Evolutionary conservation across 2,329 filamentous ascomycete species (phyloP).

Genomic region (Diaporthe ampelina): DNA sequence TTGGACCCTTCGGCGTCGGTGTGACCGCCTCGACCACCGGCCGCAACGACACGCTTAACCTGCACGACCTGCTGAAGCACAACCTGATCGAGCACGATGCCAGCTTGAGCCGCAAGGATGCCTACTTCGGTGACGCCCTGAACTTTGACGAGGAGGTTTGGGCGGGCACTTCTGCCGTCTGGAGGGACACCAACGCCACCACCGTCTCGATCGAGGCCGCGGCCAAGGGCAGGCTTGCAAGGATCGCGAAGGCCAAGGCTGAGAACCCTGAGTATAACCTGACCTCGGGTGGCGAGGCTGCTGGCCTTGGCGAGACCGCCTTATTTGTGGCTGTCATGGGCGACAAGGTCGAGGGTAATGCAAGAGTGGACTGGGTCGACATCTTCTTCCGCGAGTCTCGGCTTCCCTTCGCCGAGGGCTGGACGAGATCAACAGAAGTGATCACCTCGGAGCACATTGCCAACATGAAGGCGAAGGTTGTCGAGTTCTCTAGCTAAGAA

Average conservation of each 20-base stretch:
- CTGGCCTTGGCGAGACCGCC: conserved; percentile 24
- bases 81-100: conserved; percentile 30
- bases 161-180: conserved; percentile 22
- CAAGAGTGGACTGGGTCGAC: conserved; percentile 16
- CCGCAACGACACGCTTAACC: conserved; percentile 20
- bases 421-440: conserved; percentile 24
- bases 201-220: conserved; percentile 18
- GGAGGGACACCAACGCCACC: conserved; percentile 22
- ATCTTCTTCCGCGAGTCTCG: conserved; percentile 32
- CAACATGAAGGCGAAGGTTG: conserved; percentile 6
- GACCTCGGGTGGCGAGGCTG: conserved; percentile 10
- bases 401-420: conserved; percentile 17
- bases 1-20: conserved; percentile 15
- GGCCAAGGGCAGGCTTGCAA: conserved; percentile 17
- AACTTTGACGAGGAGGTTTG: conserved; percentile 15
- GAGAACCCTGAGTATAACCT: conserved; percentile 32
- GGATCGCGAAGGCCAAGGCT: conserved; percentile 4
- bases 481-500: conserved; percentile 1
- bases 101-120: conserved; percentile 21
- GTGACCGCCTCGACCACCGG: conserved; percentile 28
- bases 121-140: conserved; percentile 20
- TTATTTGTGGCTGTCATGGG: conserved; percentile 26
- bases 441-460: conserved; percentile 14
- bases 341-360: conserved; percentile 22
- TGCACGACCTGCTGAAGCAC: conserved; percentile 30